These are phyloP conservation scores for Heterobasidion annosum DNA, from an alignment of 1,284 basidiomycete species.

Conservation along the genomic window DNA sequence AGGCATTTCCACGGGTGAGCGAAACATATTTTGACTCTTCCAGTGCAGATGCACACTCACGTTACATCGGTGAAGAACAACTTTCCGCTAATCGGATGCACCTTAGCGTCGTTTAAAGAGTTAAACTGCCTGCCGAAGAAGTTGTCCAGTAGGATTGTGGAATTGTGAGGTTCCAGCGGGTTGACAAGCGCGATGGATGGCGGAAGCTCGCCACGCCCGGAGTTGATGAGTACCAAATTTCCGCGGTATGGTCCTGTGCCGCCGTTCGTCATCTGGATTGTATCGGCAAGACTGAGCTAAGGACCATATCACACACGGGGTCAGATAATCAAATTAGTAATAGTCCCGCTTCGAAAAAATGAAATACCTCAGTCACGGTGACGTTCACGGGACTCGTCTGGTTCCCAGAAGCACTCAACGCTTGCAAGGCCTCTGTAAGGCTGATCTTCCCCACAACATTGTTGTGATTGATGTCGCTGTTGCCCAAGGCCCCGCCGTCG, in stretches of 20 bases:
- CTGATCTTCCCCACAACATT: conserved; percentile 30
- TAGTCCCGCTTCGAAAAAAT: background rate
- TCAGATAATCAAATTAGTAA: conserved; percentile 4
- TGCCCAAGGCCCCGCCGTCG: conserved; percentile 31
- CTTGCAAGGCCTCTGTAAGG: conserved; percentile 23
- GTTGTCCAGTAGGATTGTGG: conserved; percentile 23
- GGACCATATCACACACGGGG: conserved; percentile 1
- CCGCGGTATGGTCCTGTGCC: conserved; percentile 61
- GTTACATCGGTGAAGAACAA: conserved; percentile 66
- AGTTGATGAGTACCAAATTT: conserved; percentile 55
- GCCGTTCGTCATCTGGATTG: conserved; percentile 66
- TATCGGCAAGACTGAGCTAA: conserved; percentile 38
- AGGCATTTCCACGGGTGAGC: background rate
- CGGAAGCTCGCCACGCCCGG: conserved; percentile 56
- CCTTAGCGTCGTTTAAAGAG: conserved; percentile 71
- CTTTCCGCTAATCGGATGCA: conserved; percentile 54
- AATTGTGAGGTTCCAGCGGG: conserved; percentile 41
- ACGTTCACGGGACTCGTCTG: conserved; percentile 38
- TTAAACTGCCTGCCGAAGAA: conserved; percentile 73
- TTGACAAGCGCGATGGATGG: conserved; percentile 60
- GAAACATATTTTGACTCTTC: background rate
- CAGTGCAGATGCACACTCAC: conserved; percentile 25
- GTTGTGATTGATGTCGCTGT: conserved; percentile 33
- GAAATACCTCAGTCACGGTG: conserved; percentile 40
- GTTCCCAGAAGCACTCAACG: conserved; percentile 18